These are phyloP conservation scores for Raffaelea albimanens DNA, from an alignment of 2,329 filamentous ascomycete genomes.

Conservation along the genomic window DNA sequence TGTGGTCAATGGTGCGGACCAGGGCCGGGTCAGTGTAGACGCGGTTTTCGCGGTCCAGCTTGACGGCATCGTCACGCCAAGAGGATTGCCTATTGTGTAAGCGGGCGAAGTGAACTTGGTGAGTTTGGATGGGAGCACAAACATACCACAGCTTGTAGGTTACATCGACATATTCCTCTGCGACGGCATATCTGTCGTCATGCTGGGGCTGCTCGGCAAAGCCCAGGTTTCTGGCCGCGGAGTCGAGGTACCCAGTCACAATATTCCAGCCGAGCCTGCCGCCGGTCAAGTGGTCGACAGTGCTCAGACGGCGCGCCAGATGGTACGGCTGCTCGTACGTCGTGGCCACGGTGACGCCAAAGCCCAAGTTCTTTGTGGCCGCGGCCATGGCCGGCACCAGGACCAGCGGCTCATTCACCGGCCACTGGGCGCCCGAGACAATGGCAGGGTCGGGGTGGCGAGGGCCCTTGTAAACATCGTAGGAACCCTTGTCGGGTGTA, in stretches of 20 bases:
- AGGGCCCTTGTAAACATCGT: constrained; percentile 59
- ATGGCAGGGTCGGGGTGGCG: constrained; percentile 38
- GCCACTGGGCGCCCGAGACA: constrained; percentile 53
- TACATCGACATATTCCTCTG: constrained; percentile 14
- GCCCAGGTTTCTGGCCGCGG: constrained; percentile 11
- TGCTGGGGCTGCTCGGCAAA: constrained; percentile 10
- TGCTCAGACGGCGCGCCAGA: constrained; percentile 6
- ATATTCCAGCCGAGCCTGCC: constrained; percentile 12
- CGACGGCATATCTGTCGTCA: constrained; percentile 14
- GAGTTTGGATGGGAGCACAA: background rate
- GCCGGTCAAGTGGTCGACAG: constrained; percentile 10
- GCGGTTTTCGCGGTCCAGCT: constrained; percentile 3
- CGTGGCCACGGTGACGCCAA: constrained; percentile 7
- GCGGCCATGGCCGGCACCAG: constrained; percentile 9
- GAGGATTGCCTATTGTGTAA: background rate
- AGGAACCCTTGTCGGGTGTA: constrained; percentile 19
- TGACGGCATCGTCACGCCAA: constrained; percentile 8
- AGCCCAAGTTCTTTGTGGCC: constrained; percentile 9
- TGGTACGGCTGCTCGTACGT: constrained; percentile 8
- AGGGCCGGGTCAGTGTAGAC: constrained; percentile 9
- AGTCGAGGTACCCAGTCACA: constrained; percentile 13
- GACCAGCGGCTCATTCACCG: constrained; percentile 51
- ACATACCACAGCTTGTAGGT: constrained; percentile 8
- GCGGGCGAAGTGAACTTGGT: background rate
- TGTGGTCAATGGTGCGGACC: constrained; percentile 10